Evolutionary conservation across 2,329 filamentous ascomycete species (phyloP), one percentile per base, ranked within the genome.

Genomic region (Sphaerulina populicola): DNA sequence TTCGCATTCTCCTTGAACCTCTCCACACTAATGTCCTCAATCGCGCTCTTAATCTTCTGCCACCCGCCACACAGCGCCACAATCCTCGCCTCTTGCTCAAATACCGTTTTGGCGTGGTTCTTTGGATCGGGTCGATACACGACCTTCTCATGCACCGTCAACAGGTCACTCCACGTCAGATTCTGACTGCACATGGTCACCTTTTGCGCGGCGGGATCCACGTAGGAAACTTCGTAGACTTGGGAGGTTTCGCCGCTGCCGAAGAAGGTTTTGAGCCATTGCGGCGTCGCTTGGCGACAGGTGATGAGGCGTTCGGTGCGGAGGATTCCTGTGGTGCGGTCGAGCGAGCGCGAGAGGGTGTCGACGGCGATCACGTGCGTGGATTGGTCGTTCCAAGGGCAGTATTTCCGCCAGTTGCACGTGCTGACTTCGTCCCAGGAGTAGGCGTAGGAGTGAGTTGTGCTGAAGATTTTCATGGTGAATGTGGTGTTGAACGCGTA

Each of bases 371-470:
- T 82, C 60, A 98, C 93, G 71, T 98, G 93, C 37, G 89, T 88
- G n/a, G 87, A 90, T 74, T 95, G 93, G 70, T 96, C 86, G 75
- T 98, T 98, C 62, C 93, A 97, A 15, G 91, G 91, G 65, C 88
- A 94, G 74, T 98, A 98, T 72, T 98, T 98, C 62, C 83, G 85
- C 93, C 93, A 98, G 78, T 98, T 98, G 68, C 87, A 89, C 11
- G 88, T 89, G 23, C 89, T 95, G 33, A 98, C 93, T 71, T 97
- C 91, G 66, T 95, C 88, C 93, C 93, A 98, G 41, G 91, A 94
- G 77, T 98, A 98, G 74, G 95, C 80, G 74, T 94, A 98, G 55
- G 88, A 89, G 72, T 88, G 87, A 36, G 77, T 76, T 65, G 88
- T 94, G 62, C 88, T 87, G 67, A 97, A 97, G 72, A 97, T 87